phyloP scores from a whole-genome alignment of 805 yeast genomes.

The Sporopachydermia quercuum region DNA sequence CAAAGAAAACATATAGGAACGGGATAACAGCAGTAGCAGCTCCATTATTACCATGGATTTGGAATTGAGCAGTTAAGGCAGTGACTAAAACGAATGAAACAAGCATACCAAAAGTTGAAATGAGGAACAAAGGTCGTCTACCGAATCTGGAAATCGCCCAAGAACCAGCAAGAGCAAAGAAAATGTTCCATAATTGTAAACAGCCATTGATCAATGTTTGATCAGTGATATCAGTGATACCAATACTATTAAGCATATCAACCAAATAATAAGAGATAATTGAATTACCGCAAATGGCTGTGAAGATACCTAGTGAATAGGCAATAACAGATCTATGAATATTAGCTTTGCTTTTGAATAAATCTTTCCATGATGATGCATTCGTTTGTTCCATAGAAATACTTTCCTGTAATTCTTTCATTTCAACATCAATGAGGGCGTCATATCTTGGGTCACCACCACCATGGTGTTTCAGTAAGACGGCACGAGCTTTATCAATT shows the following conservation, averaged over 20 bases:
- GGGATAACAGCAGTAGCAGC: not conserved
- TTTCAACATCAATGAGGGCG: conserved; percentile 21
- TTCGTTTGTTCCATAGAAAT: conserved; percentile 24
- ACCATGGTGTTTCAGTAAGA: conserved; percentile 26
- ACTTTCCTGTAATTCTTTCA: conserved; percentile 23
- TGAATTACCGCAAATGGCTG: conserved; percentile 37
- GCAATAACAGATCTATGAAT: conserved; percentile 27
- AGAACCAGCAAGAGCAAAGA: conserved; percentile 16
- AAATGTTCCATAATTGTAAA: conserved; percentile 31
- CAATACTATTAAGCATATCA: conserved; percentile 36
- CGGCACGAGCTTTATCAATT: conserved; percentile 25
- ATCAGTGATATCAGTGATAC: conserved; percentile 27
- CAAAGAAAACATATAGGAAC: not conserved
- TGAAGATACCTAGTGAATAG: conserved; percentile 20
- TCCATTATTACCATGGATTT: not conserved
- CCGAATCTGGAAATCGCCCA: conserved; percentile 17
- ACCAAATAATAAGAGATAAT: conserved; percentile 34
- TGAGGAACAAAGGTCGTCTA: conserved; percentile 24
- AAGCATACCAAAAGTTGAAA: conserved; percentile 23
- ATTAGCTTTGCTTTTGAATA: conserved; percentile 23
- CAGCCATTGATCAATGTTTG: conserved; percentile 25
- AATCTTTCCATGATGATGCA: conserved; percentile 23
- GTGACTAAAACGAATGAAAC: conserved; percentile 29
- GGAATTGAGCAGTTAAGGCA: conserved; percentile 24
- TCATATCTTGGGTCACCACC: conserved; percentile 20